phyloP scores from a whole-genome alignment of 805 yeast species.

The Yarrowia phangngaensis region DNA sequence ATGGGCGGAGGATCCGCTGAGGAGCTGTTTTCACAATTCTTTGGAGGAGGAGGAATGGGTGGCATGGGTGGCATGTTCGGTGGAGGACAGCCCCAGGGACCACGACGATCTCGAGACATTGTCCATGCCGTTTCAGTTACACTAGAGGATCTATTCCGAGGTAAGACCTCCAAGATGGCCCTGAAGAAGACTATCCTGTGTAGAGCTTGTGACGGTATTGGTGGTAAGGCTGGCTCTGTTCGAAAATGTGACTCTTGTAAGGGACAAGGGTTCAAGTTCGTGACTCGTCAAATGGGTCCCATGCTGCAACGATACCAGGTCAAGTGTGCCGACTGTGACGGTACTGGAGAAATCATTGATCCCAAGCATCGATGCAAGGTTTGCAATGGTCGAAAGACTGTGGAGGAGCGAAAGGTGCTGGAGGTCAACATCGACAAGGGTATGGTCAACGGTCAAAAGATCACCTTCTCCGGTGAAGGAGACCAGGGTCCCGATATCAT shows the following conservation, averaged over 20 bases:
- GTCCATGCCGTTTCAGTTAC: constrained; percentile 81
- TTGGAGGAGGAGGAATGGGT: constrained; percentile 45
- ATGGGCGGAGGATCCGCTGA: constrained; percentile 67
- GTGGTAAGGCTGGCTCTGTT: constrained; percentile 90
- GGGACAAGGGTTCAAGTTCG: constrained; percentile 87
- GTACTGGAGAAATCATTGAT: constrained; percentile 84
- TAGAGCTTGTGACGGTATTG: constrained; percentile 85
- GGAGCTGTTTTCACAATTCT: constrained; percentile 75
- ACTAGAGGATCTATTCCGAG: constrained; percentile 89
- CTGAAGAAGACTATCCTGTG: constrained; percentile 88
- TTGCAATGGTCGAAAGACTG: constrained; percentile 87
- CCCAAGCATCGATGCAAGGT: constrained; percentile 81
- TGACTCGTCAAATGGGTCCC: constrained; percentile 98
- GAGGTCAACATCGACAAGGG: constrained; percentile 96
- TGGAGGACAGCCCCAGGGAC: constrained; percentile 69
- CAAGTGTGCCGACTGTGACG: constrained; percentile 86
- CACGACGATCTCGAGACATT: constrained; percentile 85
- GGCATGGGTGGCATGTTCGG: constrained; percentile 40
- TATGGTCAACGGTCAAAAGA: constrained; percentile 89
- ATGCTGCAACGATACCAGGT: constrained; percentile 98
- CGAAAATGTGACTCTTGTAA: constrained; percentile 81
- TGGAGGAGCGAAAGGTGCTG: constrained; percentile 82
- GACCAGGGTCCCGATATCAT: constrained; percentile 93
- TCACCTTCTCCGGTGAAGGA: constrained; percentile 91
- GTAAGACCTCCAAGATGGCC: constrained; percentile 90